phyloP scores from a whole-genome alignment of 2,329 filamentous ascomycete species.

The Orbilia quercus region DNA sequence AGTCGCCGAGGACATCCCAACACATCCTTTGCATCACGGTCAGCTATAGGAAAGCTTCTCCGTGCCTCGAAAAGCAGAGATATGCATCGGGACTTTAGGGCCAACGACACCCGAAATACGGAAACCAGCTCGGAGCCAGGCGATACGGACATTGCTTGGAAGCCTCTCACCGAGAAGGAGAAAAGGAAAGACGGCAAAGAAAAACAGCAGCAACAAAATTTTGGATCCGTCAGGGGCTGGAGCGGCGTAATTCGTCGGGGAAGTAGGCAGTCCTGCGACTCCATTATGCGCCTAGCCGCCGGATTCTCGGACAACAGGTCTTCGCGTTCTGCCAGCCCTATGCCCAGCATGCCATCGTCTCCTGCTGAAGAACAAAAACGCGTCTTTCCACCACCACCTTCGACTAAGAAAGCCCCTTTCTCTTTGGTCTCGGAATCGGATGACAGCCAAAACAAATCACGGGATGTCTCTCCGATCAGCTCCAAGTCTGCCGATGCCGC shows the following conservation, averaged over 20 bases:
- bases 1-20: slow-evolving; percentile 42
- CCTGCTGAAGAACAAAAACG: slow-evolving; percentile 49
- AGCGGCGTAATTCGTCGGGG: slow-evolving; percentile 53
- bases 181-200: slow-evolving; percentile 36
- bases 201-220: slow-evolving; percentile 27
- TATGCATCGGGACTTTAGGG: slow-evolving; percentile 52
- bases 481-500: slow-evolving; percentile 51
- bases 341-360: slow-evolving; percentile 55
- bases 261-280: slow-evolving; percentile 56
- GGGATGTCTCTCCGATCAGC: slow-evolving; percentile 51
- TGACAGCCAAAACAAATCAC: slow-evolving; percentile 37
- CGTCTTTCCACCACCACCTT: slow-evolving; percentile 44
- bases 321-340: slow-evolving; percentile 50
- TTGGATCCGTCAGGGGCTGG: slow-evolving; percentile 54
- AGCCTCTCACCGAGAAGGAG: slow-evolving; percentile 33
- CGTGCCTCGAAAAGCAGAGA: slow-evolving; percentile 54
- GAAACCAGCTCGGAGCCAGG: slow-evolving; percentile 56
- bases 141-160: slow-evolving; percentile 49
- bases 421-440: slow-evolving; percentile 38
- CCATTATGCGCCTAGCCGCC: slow-evolving; percentile 54
- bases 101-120: slow-evolving; percentile 43
- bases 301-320: slow-evolving; percentile 45
- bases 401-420: slow-evolving; percentile 40
- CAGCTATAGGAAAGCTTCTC: slow-evolving; percentile 51
- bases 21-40: slow-evolving; percentile 36